Conservation (phyloP, 495 filamentous ascomycete species). For the Neurospora sp. region DNA sequence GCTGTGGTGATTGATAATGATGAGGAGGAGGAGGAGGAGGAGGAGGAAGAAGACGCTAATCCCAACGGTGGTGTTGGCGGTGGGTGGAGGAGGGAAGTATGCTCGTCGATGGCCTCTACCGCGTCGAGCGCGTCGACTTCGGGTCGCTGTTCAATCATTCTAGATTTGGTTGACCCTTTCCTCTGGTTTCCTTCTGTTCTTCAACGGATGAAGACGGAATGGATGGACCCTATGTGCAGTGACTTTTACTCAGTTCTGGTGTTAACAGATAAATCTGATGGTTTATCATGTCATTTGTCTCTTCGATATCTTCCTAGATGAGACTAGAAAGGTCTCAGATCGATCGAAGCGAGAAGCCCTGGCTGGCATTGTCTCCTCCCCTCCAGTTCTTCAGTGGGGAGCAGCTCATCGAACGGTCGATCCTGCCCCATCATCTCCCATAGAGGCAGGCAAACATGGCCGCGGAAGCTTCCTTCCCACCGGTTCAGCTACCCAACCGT, state of each 20-base stretch:
- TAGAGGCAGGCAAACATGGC: neutral
- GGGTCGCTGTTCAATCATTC: neutral
- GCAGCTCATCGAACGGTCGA: neutral
- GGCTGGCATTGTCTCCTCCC: neutral
- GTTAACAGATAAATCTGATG: too few species aligned
- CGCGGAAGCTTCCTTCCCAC: neutral
- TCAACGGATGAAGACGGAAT: neutral
- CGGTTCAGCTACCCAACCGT: neutral
- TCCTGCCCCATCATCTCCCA: neutral
- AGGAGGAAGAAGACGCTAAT: neutral
- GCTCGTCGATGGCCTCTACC: neutral
- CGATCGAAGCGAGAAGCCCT: neutral
- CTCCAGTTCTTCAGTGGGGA: neutral
- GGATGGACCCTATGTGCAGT: neutral
- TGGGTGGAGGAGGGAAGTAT: neutral
- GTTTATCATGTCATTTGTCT: too few species aligned
- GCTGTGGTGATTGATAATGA: neutral
- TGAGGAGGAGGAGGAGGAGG: neutral
- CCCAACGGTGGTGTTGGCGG: neutral
- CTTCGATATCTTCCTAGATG: neutral
- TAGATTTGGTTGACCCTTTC: too few species aligned
- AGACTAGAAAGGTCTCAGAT: neutral
- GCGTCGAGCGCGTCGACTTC: neutral
- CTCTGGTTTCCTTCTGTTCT: too few species aligned
- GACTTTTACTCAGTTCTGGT: too few species aligned